Evolutionary conservation across 805 yeast genomes (phyloP).

Genomic region (Ogataea thermomethanolica): DNA sequence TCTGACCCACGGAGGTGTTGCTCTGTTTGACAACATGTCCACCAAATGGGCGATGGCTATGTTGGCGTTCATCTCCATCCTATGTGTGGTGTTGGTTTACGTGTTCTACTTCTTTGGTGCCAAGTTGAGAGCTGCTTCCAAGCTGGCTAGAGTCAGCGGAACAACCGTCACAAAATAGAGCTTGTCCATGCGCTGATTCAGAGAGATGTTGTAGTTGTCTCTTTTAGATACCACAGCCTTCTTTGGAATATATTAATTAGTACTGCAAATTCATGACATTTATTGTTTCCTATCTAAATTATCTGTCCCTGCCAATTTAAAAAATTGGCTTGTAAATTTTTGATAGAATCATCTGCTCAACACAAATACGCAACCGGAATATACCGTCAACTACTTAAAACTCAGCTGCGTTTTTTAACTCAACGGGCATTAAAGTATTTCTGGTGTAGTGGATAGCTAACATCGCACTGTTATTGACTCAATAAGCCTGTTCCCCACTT

Average conservation of each 20-base stretch:
- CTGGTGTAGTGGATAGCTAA: background rate
- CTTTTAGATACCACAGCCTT: background rate
- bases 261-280: background rate
- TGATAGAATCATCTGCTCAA: conserved; percentile 8
- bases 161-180: background rate
- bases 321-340: conserved; percentile 4
- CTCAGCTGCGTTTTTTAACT: too few species aligned
- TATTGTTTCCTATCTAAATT: background rate
- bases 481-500: too few species aligned
- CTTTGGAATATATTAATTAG: too few species aligned
- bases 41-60: conserved; percentile 35
- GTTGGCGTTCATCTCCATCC: conserved; percentile 33
- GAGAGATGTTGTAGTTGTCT: background rate
- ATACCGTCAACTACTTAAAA: background rate
- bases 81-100: conserved; percentile 33
- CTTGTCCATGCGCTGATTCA: background rate
- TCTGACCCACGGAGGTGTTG: conserved; percentile 37
- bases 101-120: conserved; percentile 35
- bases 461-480: background rate
- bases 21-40: conserved; percentile 36
- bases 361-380: conserved; percentile 3
- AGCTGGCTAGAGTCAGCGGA: conserved; percentile 26
- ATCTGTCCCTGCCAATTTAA: background rate
- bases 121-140: conserved; percentile 29
- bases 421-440: too few species aligned